Conservation (phyloP, 2,329 filamentous ascomycete genomes). For the Colletotrichum gigasporum region DNA sequence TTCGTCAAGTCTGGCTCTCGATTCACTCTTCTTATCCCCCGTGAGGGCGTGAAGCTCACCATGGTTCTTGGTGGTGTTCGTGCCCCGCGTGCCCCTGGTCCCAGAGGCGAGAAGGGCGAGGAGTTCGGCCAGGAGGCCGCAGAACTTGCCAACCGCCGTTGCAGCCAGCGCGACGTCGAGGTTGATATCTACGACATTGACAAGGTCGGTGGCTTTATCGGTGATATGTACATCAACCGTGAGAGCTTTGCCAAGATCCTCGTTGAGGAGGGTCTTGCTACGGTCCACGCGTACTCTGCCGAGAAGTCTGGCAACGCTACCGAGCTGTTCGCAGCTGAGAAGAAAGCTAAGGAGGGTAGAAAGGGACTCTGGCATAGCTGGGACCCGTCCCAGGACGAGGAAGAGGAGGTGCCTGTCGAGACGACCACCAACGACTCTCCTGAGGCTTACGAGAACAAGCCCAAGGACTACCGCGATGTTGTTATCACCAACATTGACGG, state of each 20-base stretch:
- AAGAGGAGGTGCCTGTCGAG: conserved; percentile 62
- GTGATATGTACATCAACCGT: conserved; percentile 89
- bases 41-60: conserved; percentile 93
- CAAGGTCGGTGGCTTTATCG: conserved; percentile 97
- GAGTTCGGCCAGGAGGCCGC: conserved; percentile 95
- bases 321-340: conserved; percentile 88
- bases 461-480: conserved; percentile 89
- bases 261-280: conserved; percentile 92
- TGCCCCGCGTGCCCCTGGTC: conserved; percentile 84
- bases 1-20: conserved; percentile 97
- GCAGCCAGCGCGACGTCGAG: conserved; percentile 94
- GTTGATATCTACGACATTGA: conserved; percentile 95
- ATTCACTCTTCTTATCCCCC: conserved; percentile 90
- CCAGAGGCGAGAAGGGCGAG: conserved; percentile 81
- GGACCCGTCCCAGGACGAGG: conserved; percentile 87
- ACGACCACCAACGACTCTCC: conserved; percentile 56
- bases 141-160: conserved; percentile 87
- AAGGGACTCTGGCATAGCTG: conserved; percentile 95
- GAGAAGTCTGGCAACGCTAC: conserved; percentile 92
- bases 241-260: conserved; percentile 95
- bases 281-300: conserved; percentile 93
- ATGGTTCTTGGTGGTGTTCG: conserved; percentile 94
- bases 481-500: conserved; percentile 90
- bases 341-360: conserved; percentile 85
- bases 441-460: conserved; percentile 69